Conservation (phyloP, 768 basidiomycete species). For the Boletales sp. region DNA sequence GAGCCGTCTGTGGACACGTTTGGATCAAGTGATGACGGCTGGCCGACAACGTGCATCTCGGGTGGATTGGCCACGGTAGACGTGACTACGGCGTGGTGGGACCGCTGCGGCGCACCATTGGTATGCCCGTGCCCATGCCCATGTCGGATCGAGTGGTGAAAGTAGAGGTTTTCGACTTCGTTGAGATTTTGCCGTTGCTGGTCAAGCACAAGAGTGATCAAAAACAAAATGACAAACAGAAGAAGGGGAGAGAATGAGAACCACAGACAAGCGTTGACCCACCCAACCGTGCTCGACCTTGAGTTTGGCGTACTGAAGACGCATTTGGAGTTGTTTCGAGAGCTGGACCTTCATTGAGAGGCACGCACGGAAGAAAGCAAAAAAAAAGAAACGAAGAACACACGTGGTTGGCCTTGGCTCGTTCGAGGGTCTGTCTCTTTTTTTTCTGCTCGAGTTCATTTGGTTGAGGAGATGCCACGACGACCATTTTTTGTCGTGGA, state of each 20-base stretch:
- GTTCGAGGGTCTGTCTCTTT: conserved; percentile 51
- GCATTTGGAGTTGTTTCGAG: conserved; percentile 66
- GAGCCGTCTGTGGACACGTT: too few relatives aligned
- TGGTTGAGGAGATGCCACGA: conserved; percentile 20
- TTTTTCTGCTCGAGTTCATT: conserved; percentile 34
- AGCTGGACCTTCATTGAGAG: conserved; percentile 39
- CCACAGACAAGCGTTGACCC: conserved; percentile 21
- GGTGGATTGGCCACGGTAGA: background rate
- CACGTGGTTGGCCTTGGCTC: conserved; percentile 57
- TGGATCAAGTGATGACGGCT: too few relatives aligned
- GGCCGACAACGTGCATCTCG: too few relatives aligned
- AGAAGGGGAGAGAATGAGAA: background rate
- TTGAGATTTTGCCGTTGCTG: conserved; percentile 77
- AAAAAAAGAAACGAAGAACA: conserved; percentile 14
- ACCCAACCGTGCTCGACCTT: conserved; percentile 86
- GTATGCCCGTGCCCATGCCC: background rate
- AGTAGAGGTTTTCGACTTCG: conserved; percentile 82
- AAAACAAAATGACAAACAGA: background rate
- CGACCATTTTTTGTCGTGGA: conserved; percentile 18
- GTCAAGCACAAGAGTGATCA: conserved; percentile 1
- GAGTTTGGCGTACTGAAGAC: conserved; percentile 71
- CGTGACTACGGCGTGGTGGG: conserved; percentile 10
- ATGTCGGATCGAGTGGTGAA: conserved; percentile 52
- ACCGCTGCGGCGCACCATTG: conserved; percentile 6
- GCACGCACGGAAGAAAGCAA: background rate